These are phyloP conservation scores for Priceomyces haplophilus DNA, from an alignment of 805 yeast genomes.

Conservation along the genomic window DNA sequence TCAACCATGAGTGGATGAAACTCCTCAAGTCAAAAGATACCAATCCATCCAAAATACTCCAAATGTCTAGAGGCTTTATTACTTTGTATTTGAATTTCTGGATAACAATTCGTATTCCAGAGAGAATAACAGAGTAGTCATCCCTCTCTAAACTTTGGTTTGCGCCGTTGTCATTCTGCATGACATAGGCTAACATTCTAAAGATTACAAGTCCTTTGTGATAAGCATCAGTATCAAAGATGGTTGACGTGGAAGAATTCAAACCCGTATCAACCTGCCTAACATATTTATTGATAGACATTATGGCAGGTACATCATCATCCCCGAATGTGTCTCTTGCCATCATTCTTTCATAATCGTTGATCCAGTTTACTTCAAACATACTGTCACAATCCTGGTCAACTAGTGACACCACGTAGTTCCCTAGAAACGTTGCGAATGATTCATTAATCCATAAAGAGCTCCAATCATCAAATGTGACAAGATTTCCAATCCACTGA, in stretches of 20 bases:
- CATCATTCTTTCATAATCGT: slow-evolving; percentile 27
- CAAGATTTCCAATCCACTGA: slow-evolving; percentile 74
- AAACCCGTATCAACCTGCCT: slow-evolving; percentile 23
- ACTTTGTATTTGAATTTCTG: slow-evolving; percentile 29
- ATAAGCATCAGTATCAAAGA: slow-evolving; percentile 51
- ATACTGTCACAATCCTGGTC: slow-evolving; percentile 12
- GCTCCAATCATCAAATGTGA: slow-evolving; percentile 66
- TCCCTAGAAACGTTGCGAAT: slow-evolving; percentile 73
- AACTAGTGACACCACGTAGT: slow-evolving; percentile 34
- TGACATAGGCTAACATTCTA: slow-evolving; percentile 48
- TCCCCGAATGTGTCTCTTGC: slow-evolving; percentile 31
- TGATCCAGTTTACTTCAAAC: slow-evolving; percentile 9
- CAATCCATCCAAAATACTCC: slow-evolving; percentile 41
- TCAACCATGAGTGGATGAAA: slow-evolving; percentile 59
- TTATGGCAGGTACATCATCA: slow-evolving; percentile 14
- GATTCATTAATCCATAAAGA: slow-evolving; percentile 74
- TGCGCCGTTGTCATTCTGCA: slow-evolving; percentile 25
- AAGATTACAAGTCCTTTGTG: slow-evolving; percentile 58
- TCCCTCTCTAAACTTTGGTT: slow-evolving; percentile 9
- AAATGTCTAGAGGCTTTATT: slow-evolving; percentile 50
- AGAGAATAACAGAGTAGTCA: slow-evolving; percentile 26
- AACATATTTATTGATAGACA: slow-evolving; percentile 37
- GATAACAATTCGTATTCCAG: slow-evolving; percentile 38
- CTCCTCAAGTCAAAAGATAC: slow-evolving; percentile 44
- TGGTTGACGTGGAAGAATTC: slow-evolving; percentile 29